Conservation (phyloP, 1,139 yeast genomes). For the Yamadazyma blattariae region DNA sequence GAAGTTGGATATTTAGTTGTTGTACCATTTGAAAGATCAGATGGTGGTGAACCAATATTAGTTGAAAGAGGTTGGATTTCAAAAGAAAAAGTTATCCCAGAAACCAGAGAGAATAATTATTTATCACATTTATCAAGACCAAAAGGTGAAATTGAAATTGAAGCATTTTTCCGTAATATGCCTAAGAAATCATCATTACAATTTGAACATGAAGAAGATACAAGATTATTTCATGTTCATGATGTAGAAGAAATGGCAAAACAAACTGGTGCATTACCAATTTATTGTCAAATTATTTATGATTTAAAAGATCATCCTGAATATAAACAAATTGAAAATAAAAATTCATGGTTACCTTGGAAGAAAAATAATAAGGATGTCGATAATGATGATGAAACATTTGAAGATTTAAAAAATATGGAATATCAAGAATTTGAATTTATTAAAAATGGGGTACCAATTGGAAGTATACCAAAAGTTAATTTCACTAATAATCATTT, state of each 20-base stretch:
- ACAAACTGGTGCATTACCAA: conserved; percentile 63
- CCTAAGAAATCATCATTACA: conserved; percentile 72
- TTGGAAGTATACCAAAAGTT: conserved; percentile 77
- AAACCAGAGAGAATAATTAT: conserved; percentile 46
- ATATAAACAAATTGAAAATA: conserved; percentile 25
- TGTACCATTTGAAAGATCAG: conserved; percentile 75
- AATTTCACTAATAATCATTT: conserved; percentile 85
- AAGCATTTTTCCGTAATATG: conserved; percentile 70
- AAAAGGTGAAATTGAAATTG: conserved; percentile 67
- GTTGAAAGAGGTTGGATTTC: conserved; percentile 93
- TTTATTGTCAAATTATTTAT: conserved; percentile 74
- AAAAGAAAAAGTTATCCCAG: conserved; percentile 68
- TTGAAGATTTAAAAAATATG: conserved; percentile 32
- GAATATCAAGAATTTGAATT: conserved; percentile 50
- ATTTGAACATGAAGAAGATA: conserved; percentile 66
- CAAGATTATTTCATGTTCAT: conserved; percentile 64
- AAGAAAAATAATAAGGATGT: conserved; percentile 1
- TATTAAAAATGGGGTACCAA: conserved; percentile 80
- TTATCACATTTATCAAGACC: conserved; percentile 70
- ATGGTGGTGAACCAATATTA: conserved; percentile 69
- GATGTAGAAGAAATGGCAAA: conserved; percentile 82
- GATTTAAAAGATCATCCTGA: conserved; percentile 63
- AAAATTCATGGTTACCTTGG: conserved; percentile 5
- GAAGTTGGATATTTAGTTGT: conserved; percentile 74
- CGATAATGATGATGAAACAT: conserved; percentile 1